Evolutionary conservation across 129 eudicot genomes (phyloP), one percentile per base, ranked within the genome.

Genomic region (Escallonia rubra): DNA sequence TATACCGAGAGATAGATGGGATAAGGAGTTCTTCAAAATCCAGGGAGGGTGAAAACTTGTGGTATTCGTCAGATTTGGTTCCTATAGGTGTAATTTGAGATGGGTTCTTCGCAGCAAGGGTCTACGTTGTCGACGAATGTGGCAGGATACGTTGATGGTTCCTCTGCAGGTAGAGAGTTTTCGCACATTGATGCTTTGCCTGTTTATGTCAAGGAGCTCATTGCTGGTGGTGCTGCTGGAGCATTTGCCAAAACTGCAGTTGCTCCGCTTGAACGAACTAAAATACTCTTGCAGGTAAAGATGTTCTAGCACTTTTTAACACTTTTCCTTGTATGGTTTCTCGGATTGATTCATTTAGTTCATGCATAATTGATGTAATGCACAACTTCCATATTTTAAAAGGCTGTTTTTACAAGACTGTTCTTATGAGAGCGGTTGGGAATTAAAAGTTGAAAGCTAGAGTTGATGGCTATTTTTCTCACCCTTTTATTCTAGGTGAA

Each of bases 171-270:
- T 10, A 67, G 60, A 54, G 83, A 82, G 60, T 79, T 72, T 54
- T 57, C 76, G 7, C 70, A 42, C 56, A 44, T 94, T 0, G 99
- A 89, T 82, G 65, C 72, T 4, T 65, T 94, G 71, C 99, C 99
- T 2, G 83, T 82, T 12, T 94, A 86, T 78, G 97, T 81, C 6
- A 89, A 88, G 82, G 99, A 94, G 66, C 72, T 94, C 52, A 94
- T 94, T 50, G 99, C 99, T 47, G 99, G 99, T 40, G 99, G 99
- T 61, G 83, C 99, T 59, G 95, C 99, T 3, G 99, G 99, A 45
- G 99, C 87, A 44, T 74, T 94, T 77, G 99, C 99, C 58, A 94
- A 94, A 76, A 86, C 99, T 11, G 77, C 97, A 1, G 96, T 89
- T 75, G 96, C 99, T 74, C 99, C 99, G 10, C 74, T 94, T 5